Evolutionary conservation across 1,284 basidiomycete genomes (phyloP), one percentile per base, ranked within the genome.

Genomic region (Irpex rosettiformis): DNA sequence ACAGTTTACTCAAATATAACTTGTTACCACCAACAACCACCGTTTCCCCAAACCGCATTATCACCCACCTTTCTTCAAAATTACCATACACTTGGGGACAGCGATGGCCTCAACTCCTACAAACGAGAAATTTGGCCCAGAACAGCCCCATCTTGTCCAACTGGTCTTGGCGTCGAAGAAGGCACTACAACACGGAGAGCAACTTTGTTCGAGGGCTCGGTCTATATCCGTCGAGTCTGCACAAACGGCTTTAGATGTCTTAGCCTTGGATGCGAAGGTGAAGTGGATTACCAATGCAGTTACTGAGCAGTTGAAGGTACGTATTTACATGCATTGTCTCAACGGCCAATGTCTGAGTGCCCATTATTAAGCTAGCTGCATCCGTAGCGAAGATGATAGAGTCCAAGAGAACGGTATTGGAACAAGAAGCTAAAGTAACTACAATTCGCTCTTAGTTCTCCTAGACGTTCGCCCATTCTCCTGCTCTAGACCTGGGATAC

Each of bases 151-250:
- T 61, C 80, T 92, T 22, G 80, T 88, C 37, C 83, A 88, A n/a
- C 80, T 92, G 7, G 87, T 89, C 6, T 72, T 88, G 1, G 85
- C 89, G 64, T 91, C 90, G 0, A 88, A 91, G 78, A 89, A 88
- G 65, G 90, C 88, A 0, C 78, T 92, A 3, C 84, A 89, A 64
- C 82, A 86, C 55, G 89, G 89, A 1, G 80, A 91, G 71, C 80
- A 85, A 54, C 77, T 91, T 4, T 92, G 90, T 64, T 80, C 80
- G 1, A 78, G 76, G 25, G 88, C 89, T 0, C 83, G 86, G 64
- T 66, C 72, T 0, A 71, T 86, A 24, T 82, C 86, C 18, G 81
- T 82, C 62, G 72, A 78, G 47, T 89, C 90, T 2, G 81, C 87
- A 0, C 81, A 83, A 62, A 75, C 76, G 43, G 80, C 83, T 0